Evolutionary conservation across 345 rosid species (phyloP).

Genomic region (Eucalyptus microcorys): DNA sequence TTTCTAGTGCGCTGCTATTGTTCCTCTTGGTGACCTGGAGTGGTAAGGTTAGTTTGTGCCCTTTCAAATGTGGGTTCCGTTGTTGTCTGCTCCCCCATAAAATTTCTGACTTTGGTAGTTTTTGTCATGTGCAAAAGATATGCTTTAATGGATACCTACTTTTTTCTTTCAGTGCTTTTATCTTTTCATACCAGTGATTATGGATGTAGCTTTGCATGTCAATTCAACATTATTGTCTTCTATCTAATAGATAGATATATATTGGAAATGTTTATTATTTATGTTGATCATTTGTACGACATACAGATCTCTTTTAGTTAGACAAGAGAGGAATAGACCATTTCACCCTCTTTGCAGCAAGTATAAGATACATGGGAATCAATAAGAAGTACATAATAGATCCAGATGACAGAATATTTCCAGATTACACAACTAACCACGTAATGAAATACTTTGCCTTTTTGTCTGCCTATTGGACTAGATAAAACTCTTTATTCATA

Average conservation of each 20-base stretch:
- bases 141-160: background rate
- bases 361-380: background rate
- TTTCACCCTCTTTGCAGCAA: background rate
- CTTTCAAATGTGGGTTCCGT: no score
- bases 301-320: background rate
- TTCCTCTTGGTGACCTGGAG: no score
- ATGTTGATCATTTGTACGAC: background rate
- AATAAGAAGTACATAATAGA: background rate
- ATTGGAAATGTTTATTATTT: background rate
- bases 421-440: background rate
- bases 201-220: background rate
- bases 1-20: no score
- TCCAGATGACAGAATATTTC: background rate
- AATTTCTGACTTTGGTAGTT: background rate
- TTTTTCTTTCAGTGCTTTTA: background rate
- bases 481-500: background rate
- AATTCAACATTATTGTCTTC: background rate
- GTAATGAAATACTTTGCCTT: background rate
- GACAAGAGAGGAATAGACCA: background rate
- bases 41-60: no score
- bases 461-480: background rate
- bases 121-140: background rate
- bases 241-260: background rate
- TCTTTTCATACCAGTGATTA: background rate
- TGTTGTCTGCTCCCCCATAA: no score